Evolutionary conservation across 2,329 filamentous ascomycete species (phyloP), one percentile per base, ranked within the genome.

Genomic region (Apiospora hydei): DNA sequence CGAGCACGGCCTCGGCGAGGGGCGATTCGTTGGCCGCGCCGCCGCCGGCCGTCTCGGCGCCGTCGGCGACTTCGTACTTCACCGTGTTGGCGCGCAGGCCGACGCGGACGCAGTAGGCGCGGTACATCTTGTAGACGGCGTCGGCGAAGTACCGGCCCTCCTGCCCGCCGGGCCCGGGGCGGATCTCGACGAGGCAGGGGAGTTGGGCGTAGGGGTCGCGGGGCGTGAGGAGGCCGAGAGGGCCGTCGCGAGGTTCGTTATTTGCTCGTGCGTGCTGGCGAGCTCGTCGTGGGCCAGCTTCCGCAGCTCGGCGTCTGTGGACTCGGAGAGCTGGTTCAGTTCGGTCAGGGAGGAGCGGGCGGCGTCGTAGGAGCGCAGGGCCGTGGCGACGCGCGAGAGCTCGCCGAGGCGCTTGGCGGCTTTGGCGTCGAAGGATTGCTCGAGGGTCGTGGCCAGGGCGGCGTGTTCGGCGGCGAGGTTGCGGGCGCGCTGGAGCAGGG

Each of bases 71-170:
- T 74, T 98, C 94, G 82, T 94, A 94, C 81, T 97, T 97, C 71
- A 98, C 84, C 0, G 96, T 84, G 0, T 88, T 90, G 10, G 88
- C 85, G 0, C 90, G 90, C 73, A 94, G 88, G 3, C 92, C 91
- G 66, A 88, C 88, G 7, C 91, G 89, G 68, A 88, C 84, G 82
- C 95, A 98, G 78, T 95, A 95, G 0, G 86, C 85, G 75, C 90
- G 89, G 84, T 99, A 99, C 96, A 99, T 98, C 76, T 92, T 90
- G 77, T 98, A 90, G 8, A 99, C 83, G 70, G 96, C 91, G 71
- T 93, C 93, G 16, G 95, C 94, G 77, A 99, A 99, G 74, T 98
- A 91, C 0, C 94, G 91, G 2, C 96, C 95, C 83, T 99, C 96
- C 72, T 94, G 91, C 2, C 96, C 96, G 49, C 96, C 96, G 0